These are phyloP conservation scores for Alternaria dauci DNA, from an alignment of 2,329 filamentous ascomycete genomes.

Conservation along the genomic window DNA sequence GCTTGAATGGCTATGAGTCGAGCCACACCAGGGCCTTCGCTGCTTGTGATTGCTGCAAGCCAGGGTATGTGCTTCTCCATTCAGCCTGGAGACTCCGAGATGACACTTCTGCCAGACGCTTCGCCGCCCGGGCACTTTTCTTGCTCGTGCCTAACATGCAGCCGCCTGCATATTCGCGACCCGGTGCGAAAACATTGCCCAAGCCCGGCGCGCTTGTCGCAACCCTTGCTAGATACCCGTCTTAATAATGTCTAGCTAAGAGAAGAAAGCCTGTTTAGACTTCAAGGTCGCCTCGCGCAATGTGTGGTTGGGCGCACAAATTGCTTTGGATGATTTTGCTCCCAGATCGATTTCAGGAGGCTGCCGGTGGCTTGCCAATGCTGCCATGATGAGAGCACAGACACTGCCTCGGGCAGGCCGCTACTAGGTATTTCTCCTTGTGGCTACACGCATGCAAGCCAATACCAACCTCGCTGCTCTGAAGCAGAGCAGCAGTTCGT, in stretches of 20 bases:
- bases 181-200: conserved; percentile 13
- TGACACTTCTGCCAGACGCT: conserved; percentile 6
- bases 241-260: conserved; percentile 8
- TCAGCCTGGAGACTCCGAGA: conserved; percentile 24
- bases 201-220: conserved; percentile 5
- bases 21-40: conserved; percentile 9
- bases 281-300: neutral
- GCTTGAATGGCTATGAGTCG: conserved; percentile 23
- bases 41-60: conserved; percentile 4
- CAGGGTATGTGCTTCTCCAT: conserved; percentile 16
- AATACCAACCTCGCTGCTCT: conserved; percentile 6
- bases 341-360: conserved; percentile 16
- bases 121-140: conserved; percentile 16
- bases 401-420: conserved; percentile 6
- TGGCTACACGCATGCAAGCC: conserved; percentile 16
- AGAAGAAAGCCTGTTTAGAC: conserved; percentile 9
- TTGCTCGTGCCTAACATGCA: conserved; percentile 24
- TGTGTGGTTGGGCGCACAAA: conserved; percentile 4
- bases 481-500: neutral
- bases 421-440: conserved; percentile 15
- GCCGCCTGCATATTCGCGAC: conserved; percentile 12
- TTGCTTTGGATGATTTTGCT: conserved; percentile 7
- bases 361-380: conserved; percentile 19
- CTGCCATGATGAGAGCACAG: conserved; percentile 16
- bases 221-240: conserved; percentile 6